Evolutionary conservation across 148 eudicot species (phyloP).

Genomic region (Rhododendron kiyosumense): DNA sequence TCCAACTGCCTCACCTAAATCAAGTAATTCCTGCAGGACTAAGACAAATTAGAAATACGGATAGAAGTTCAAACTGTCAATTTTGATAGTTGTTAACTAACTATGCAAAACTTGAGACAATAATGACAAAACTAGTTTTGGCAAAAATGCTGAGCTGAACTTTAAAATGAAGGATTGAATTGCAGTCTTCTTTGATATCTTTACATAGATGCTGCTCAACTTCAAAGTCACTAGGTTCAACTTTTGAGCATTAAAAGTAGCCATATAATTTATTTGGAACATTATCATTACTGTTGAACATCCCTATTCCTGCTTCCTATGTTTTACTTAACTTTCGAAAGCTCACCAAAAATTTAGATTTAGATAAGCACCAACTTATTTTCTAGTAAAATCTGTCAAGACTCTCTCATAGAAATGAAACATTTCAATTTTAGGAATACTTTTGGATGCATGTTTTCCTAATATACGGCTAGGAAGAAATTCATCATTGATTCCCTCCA

Average conservation of each 20-base stretch:
- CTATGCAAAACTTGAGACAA: neutral
- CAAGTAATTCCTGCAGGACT: constrained; percentile 60
- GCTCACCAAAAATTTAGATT: too few species aligned
- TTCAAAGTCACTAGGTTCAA: neutral
- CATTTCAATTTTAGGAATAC: neutral
- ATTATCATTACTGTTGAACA: too few species aligned
- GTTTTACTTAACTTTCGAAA: too few species aligned
- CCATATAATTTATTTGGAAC: too few species aligned
- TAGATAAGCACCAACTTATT: neutral
- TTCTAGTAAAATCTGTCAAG: neutral
- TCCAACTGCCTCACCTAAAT: constrained; percentile 71
- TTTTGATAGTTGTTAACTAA: neutral
- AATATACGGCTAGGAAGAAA: neutral
- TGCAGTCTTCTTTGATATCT: neutral
- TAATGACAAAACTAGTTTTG: neutral
- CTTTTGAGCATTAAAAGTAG: neutral
- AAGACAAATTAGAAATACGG: neutral
- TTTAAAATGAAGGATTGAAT: neutral
- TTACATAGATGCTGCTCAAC: neutral
- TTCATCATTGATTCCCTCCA: neutral
- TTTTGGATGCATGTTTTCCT: neutral
- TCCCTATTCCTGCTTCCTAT: too few species aligned
- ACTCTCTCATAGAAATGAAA: neutral
- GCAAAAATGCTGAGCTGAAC: too few species aligned
- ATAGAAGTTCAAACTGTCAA: neutral